Conservation (phyloP, 2,329 filamentous ascomycete species). For the Fusarium cyanostomum region DNA sequence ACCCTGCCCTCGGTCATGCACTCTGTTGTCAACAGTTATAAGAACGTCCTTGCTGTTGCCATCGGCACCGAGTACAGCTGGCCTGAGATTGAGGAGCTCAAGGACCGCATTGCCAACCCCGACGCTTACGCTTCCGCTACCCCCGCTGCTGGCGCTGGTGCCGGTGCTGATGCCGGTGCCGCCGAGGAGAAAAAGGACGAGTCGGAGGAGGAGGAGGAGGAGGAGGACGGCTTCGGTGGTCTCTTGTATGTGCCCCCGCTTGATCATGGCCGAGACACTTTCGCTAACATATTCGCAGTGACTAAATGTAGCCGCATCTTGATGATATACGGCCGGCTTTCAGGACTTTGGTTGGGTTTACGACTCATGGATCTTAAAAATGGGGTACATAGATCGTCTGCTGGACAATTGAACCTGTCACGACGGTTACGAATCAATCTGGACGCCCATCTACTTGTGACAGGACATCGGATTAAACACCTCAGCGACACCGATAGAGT, state of each 20-base stretch:
- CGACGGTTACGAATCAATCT: constrained; percentile 47
- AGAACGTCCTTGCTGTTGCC: constrained; percentile 92
- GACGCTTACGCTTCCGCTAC: constrained; percentile 91
- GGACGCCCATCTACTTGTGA: constrained; percentile 33
- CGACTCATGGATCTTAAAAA: constrained; percentile 53
- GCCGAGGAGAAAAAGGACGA: constrained; percentile 73
- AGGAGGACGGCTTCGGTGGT: constrained; percentile 79
- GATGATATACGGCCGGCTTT: constrained; percentile 53
- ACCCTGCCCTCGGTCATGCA: constrained; percentile 96
- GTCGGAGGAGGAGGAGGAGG: constrained; percentile 74
- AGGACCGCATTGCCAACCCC: constrained; percentile 99
- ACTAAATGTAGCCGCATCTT: constrained; percentile 57
- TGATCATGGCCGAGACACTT: no score
- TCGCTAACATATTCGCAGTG: constrained; percentile 58
- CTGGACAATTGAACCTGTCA: constrained; percentile 53
- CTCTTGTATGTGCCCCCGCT: constrained; percentile 68
- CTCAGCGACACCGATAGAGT: constrained; percentile 13
- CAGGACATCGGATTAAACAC: constrained; percentile 33
- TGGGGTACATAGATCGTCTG: constrained; percentile 59
- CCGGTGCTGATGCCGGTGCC: constrained; percentile 61
- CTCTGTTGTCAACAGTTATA: constrained; percentile 97
- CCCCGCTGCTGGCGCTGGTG: constrained; percentile 70
- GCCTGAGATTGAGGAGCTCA: constrained; percentile 96
- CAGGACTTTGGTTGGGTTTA: constrained; percentile 56
- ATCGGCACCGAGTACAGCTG: constrained; percentile 91